phyloP scores from a whole-genome alignment of 2,329 filamentous ascomycete species.

The Gremmenia infestans region DNA sequence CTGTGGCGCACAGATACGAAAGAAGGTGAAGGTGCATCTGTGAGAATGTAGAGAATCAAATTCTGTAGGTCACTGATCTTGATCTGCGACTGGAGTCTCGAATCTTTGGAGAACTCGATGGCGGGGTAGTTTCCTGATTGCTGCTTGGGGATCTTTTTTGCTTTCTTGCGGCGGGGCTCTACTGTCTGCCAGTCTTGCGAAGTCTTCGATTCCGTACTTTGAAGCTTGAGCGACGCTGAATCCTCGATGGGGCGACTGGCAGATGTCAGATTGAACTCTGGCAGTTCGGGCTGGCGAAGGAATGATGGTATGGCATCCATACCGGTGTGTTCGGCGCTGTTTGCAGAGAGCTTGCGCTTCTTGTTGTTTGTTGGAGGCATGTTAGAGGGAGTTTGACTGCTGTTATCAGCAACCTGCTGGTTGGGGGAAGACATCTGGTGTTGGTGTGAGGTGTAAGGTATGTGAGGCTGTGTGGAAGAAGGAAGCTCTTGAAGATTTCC shows the following conservation, averaged over 20 bases:
- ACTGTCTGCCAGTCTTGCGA: conserved; percentile 49
- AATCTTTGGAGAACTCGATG: conserved; percentile 50
- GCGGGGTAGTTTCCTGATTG: conserved; percentile 54
- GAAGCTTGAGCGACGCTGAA: conserved; percentile 2
- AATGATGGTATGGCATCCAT: conserved; percentile 21
- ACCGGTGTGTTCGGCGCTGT: conserved; percentile 10
- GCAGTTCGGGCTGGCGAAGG: conserved; percentile 27
- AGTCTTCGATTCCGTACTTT: conserved; percentile 1
- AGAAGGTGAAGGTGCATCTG: conserved; percentile 59
- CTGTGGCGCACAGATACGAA: conserved; percentile 61
- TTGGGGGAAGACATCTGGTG: neutral
- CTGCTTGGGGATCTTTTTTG: conserved; percentile 55
- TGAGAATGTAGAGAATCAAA: conserved; percentile 61
- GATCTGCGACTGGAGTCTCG: conserved; percentile 57
- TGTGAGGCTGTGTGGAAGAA: neutral
- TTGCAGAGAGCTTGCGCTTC: conserved; percentile 29
- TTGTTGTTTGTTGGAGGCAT: neutral
- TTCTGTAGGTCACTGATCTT: conserved; percentile 59
- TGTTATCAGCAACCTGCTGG: neutral
- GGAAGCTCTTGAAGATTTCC: neutral
- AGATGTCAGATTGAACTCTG: conserved; percentile 31
- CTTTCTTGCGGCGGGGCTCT: conserved; percentile 48
- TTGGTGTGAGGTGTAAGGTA: neutral
- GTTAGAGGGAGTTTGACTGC: neutral
- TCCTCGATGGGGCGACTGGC: neutral